Evolutionary conservation across 345 rosid species (phyloP).

Genomic region (Kandelia obovata): DNA sequence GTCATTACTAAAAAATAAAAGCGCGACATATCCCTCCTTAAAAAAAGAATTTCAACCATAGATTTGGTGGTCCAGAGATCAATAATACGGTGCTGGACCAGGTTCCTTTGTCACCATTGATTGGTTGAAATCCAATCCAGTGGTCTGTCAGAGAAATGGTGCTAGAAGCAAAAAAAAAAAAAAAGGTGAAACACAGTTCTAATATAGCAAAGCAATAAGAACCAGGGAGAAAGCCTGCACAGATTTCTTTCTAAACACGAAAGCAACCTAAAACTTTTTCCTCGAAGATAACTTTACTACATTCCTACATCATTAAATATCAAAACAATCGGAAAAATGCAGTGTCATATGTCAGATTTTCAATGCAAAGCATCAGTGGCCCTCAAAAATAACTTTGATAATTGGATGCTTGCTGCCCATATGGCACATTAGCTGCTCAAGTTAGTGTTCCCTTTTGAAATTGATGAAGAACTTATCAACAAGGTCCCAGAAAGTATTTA

Average conservation of each 20-base stretch:
- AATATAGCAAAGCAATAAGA: constrained; percentile 13
- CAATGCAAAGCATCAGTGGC: constrained; percentile 14
- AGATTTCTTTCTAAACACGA: constrained; percentile 21
- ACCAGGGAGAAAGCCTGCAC: constrained; percentile 6
- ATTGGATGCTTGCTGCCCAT: constrained; percentile 1
- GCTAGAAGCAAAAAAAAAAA: neutral
- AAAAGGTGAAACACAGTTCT: neutral
- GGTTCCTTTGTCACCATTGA: constrained; percentile 18
- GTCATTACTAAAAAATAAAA: constrained; percentile 1
- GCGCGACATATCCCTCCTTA: neutral
- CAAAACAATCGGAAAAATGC: neutral
- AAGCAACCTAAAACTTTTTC: neutral
- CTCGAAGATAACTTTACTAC: constrained; percentile 6
- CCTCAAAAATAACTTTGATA: neutral
- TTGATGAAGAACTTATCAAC: constrained; percentile 11
- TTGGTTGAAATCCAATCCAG: constrained; percentile 28
- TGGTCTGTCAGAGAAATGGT: constrained; percentile 24
- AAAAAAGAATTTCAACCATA: neutral
- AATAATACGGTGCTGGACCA: constrained; percentile 22
- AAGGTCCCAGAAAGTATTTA: constrained; percentile 2
- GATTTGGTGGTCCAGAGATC: constrained; percentile 20
- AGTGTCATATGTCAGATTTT: neutral
- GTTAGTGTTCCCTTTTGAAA: constrained; percentile 12
- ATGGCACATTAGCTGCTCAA: constrained; percentile 10
- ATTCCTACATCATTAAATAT: constrained; percentile 11